Conservation (phyloP, 176 grass and related monocot genomes). For the Musa schizocarpa region DNA sequence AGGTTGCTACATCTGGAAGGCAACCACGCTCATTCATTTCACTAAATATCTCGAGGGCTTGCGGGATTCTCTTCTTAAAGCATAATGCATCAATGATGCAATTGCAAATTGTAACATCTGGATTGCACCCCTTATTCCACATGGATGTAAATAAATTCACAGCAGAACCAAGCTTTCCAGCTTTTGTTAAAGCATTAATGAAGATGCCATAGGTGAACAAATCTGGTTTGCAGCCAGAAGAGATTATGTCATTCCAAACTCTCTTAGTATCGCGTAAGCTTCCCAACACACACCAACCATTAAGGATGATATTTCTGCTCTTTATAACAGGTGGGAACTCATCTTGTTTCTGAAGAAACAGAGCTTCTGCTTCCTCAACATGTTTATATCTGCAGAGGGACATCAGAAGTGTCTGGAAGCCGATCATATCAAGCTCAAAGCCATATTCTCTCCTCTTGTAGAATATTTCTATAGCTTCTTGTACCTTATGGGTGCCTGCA, state of each 20-base stretch:
- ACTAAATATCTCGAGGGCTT: constrained; percentile 54
- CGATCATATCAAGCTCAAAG: constrained; percentile 52
- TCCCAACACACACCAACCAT: constrained; percentile 74
- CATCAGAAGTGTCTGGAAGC: constrained; percentile 62
- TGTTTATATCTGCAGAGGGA: constrained; percentile 62
- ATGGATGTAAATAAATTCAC: constrained; percentile 51
- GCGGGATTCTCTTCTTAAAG: constrained; percentile 68
- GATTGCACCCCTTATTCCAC: constrained; percentile 53
- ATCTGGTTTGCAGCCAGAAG: constrained; percentile 39
- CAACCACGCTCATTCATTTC: constrained; percentile 57
- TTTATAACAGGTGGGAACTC: constrained; percentile 58
- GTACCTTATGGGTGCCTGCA: constrained; percentile 51
- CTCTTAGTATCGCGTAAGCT: constrained; percentile 41
- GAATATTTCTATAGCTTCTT: constrained; percentile 53
- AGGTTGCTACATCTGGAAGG: constrained; percentile 48
- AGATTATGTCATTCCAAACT: constrained; percentile 64
- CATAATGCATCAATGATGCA: constrained; percentile 68
- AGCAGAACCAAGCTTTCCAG: constrained; percentile 37
- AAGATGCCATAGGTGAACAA: constrained; percentile 60
- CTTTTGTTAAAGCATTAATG: constrained; percentile 53
- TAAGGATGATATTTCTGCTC: constrained; percentile 77
- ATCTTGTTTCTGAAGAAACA: constrained; percentile 50
- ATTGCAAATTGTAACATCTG: constrained; percentile 57
- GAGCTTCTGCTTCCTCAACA: constrained; percentile 62
- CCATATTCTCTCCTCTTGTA: constrained; percentile 53